Evolutionary conservation across 2,329 filamentous ascomycete genomes (phyloP), one percentile per base, ranked within the genome.

Genomic region (Exophiala sideris): DNA sequence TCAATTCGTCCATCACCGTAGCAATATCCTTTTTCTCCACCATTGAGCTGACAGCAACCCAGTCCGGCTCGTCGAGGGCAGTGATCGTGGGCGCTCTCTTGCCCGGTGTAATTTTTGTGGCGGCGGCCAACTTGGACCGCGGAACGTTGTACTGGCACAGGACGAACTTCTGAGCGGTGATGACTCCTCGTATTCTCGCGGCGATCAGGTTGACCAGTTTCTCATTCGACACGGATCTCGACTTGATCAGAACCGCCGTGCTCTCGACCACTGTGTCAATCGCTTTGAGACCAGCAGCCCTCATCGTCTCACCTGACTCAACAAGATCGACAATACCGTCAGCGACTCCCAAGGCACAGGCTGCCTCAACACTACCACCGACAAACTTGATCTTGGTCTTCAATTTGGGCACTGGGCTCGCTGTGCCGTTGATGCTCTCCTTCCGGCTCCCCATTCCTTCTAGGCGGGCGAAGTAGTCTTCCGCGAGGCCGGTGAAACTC

Each of bases 301-400:
- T 88, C 94, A 99, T 99, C 0, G 94, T 99, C 74, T 97, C 92
- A 52, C 94, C 94, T 16, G 94, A 97, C 78, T 99, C 91, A 68
- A 99, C 94, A 54, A 99, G 84, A 75, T 99, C 94, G 44, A 99
- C 91, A 70, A 99, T 96, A 47, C 92, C 94, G 70, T 97, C 92
- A 40, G 94, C 94, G 24, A 97, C 91, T 49, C 94, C 94, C 50
- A 99, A 78, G 16, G 94, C 92, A 69, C 94, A 99, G 36, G 94
- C 92, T 48, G 94, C 92, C 76, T 99, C 94, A 33, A 99, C 94
- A 78, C 92, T 97, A 12, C 94, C 94, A 61, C 92, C 94, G 57
- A 97, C 82, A 72, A 94, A 95, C 67, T 96, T 89, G 66, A 99
- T 91, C 67, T 90, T 91, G 8, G 94, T 97, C 66, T 80, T 83